These are phyloP conservation scores for Fusarium austroafricanum DNA, from an alignment of 2,329 filamentous ascomycete species.

Conservation along the genomic window DNA sequence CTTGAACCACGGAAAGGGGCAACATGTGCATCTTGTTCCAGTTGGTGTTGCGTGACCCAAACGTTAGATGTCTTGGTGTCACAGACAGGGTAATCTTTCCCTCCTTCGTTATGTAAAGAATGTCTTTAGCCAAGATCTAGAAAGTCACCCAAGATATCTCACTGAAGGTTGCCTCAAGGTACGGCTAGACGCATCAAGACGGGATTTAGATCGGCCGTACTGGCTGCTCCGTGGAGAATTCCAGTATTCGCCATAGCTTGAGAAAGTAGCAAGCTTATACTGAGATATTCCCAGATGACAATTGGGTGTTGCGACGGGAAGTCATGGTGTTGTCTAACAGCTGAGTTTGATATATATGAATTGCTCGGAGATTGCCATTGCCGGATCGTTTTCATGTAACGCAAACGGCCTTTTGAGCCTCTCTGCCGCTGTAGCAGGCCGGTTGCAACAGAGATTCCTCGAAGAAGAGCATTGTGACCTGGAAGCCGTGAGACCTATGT, in stretches of 20 bases:
- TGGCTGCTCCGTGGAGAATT: neutral
- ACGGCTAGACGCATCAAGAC: neutral
- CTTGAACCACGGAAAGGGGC: slow-evolving; percentile 24
- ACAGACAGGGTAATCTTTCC: slow-evolving; percentile 16
- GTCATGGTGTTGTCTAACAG: slow-evolving; percentile 14
- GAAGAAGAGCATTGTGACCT: slow-evolving; percentile 27
- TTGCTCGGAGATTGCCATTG: slow-evolving; percentile 26
- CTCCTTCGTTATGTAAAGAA: neutral
- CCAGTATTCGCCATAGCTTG: neutral
- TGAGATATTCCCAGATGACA: neutral
- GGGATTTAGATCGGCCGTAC: neutral
- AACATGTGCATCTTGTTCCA: slow-evolving; percentile 15
- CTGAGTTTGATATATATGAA: slow-evolving; percentile 13
- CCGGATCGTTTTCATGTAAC: slow-evolving; percentile 25
- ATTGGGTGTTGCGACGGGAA: neutral
- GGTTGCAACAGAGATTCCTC: slow-evolving; percentile 18
- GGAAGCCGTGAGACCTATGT: slow-evolving; percentile 28
- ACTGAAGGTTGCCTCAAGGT: neutral
- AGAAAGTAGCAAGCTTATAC: neutral
- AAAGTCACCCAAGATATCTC: neutral
- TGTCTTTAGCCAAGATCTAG: neutral
- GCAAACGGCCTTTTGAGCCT: slow-evolving; percentile 36
- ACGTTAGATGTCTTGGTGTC: slow-evolving; percentile 1
- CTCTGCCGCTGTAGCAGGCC: slow-evolving; percentile 15
- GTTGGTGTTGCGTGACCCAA: slow-evolving; percentile 11